Evolutionary conservation across 306 rosid genomes (phyloP), one percentile per base, ranked within the genome.

Genomic region (Alnus rubra): DNA sequence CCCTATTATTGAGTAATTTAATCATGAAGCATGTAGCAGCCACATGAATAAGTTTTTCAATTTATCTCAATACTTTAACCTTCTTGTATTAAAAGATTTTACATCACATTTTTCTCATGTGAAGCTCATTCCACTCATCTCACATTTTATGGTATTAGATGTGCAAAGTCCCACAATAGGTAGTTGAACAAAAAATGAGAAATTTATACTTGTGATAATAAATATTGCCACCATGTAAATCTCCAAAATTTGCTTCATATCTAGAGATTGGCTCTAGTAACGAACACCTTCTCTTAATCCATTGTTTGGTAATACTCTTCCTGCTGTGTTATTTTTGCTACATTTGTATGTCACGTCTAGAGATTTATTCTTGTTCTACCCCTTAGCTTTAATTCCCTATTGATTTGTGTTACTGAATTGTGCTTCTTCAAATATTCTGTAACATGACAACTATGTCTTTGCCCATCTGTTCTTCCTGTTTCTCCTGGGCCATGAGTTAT

Each of bases 31-130:
- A 60, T 60, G 14, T 60, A 60, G 42, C 37, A 5, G 55, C 55
- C 55, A 13, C 11, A 15, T 58, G 64, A 23, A n/a, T 14, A 37
- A 13, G 19, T 14, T 64, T 64, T 35, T 35, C 44, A 31, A 35
- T 35, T 64, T 35, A 33, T 64, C 45, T 13, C n/a, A 64, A 64
- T 64, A 47, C 47, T 31, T 33, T 37, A 64, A 67, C 49, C 12
- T 67, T 67, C n/a, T 67, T 67, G 71, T 67, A 18, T 64, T 58
- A 58, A 23, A 23, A 15, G 37, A 58, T 58, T 58, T 39, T 39
- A 39, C 44, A 4, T 39, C 44, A 39, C 44, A 39, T 39, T 39
- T 39, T 39, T 39, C 44, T 39, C 44, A 39, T 39, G 44, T 39
- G 44, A 39, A 39, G 5, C 44, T 39, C 5, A 5, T 39, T 3